Evolutionary conservation across 106 monocot species (phyloP), one percentile per base, ranked within the genome.

Genomic region (Posidonia australis): DNA sequence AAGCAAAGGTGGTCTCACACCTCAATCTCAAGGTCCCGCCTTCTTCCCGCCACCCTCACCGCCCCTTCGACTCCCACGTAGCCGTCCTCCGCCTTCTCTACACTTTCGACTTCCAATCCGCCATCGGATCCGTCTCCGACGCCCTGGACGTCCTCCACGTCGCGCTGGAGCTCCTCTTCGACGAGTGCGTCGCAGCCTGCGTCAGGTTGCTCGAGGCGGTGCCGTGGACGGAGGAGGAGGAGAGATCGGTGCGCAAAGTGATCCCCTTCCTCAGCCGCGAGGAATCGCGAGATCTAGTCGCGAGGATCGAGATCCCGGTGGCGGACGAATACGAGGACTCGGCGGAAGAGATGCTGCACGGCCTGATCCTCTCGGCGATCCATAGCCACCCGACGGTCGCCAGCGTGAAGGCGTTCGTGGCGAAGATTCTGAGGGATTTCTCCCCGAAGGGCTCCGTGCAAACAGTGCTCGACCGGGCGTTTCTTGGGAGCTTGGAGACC

Each of bases 181-280:
- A 96, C 42, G 89, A 84, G 12, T 78, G 79, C 54, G 64, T 90
- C 71, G 63, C 63, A 3, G 81, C 81, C 60, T 84, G 83, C 67
- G 69, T 90, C 26, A 77, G 80, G 20, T 90, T 86, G 70, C 77
- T 96, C 47, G 94, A 96, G 69, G 81, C 94, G 10, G 86, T 96
- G 2, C 94, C 94, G 0, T 96, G 94, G 94, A 74, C 86, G 25
- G 86, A 86, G 27, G 86, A 86, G 22, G 86, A 90, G 65, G 94
- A 96, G 58, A 73, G 70, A 18, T 56, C 63, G 13, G 62, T 92
- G 41, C 64, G 86, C 22, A 26, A 32, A 27, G 21, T 77, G 20
- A 61, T 84, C 60, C 94, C 86, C 32, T 80, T 80, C 36, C 84
- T 96, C 32, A 70, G 52, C 19, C 47, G 68, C 13, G 73, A 77